These are phyloP conservation scores for Bruguiera gymnorhiza DNA, from an alignment of 345 rosid genomes.

Conservation along the genomic window DNA sequence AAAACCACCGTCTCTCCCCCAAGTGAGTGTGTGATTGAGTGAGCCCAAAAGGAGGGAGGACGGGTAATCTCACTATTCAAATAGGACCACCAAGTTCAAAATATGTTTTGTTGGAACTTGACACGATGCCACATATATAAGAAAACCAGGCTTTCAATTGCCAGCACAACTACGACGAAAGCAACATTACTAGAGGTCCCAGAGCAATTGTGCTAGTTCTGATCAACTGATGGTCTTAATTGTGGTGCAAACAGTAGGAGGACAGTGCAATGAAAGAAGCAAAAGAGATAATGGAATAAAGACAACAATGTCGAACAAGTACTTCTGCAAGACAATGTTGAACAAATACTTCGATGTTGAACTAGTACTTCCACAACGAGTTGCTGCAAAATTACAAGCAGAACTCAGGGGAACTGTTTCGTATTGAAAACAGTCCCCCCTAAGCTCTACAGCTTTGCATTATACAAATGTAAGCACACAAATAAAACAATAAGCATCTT, in stretches of 20 bases:
- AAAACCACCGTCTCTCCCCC: background rate
- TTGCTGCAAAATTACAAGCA: slow-evolving; percentile 3
- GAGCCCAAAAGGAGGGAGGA: background rate
- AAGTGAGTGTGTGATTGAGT: background rate
- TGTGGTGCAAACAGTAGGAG: background rate
- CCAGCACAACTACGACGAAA: background rate
- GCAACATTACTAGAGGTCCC: background rate
- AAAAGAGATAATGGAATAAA: background rate
- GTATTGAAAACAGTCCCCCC: background rate
- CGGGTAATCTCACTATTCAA: background rate
- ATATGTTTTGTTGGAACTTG: slow-evolving; percentile 7
- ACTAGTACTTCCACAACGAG: background rate
- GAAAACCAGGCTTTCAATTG: background rate
- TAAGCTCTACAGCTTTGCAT: slow-evolving; percentile 19
- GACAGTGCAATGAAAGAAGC: background rate
- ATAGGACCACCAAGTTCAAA: slow-evolving; percentile 1
- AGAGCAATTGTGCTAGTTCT: background rate
- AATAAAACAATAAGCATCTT: slow-evolving; percentile 22
- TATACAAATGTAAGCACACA: slow-evolving; percentile 3
- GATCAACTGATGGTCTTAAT: background rate
- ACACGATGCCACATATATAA: background rate
- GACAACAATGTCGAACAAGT: background rate
- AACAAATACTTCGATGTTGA: background rate
- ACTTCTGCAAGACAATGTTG: background rate
- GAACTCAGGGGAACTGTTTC: background rate